Evolutionary conservation across 805 yeast genomes (phyloP).

Genomic region (Lipomyces yamanashiensis): DNA sequence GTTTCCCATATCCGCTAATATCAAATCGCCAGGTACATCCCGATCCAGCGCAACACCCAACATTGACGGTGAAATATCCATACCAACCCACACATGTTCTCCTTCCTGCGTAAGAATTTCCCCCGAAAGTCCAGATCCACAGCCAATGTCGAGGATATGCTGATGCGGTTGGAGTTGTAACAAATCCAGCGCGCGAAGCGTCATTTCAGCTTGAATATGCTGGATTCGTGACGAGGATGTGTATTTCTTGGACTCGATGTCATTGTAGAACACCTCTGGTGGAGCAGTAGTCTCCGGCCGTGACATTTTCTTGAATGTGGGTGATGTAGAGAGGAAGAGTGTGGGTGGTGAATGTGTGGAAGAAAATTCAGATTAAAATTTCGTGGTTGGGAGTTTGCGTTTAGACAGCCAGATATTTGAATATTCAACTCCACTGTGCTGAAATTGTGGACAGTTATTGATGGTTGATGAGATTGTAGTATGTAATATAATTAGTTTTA

Average conservation of each 20-base stretch:
- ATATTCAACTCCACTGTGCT: no score
- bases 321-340: not conserved
- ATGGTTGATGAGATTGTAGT: no score
- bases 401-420: no score
- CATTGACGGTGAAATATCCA: slow-evolving; percentile 97
- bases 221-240: slow-evolving; percentile 95
- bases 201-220: slow-evolving; percentile 98
- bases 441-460: no score
- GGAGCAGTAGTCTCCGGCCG: slow-evolving; percentile 38
- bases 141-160: slow-evolving; percentile 86
- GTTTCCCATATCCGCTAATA: slow-evolving; percentile 88
- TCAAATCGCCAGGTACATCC: slow-evolving; percentile 82
- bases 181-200: slow-evolving; percentile 87
- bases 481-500: no score
- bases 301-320: slow-evolving; percentile 27
- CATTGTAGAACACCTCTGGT: slow-evolving; percentile 70
- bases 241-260: slow-evolving; percentile 84
- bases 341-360: not conserved
- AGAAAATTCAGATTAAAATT: not conserved
- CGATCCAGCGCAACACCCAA: slow-evolving; percentile 90
- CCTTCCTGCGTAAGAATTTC: slow-evolving; percentile 87
- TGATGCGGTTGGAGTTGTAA: slow-evolving; percentile 71
- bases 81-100: slow-evolving; percentile 91
- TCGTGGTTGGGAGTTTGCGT: not conserved
- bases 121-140: slow-evolving; percentile 96